Conservation (phyloP, 1,139 yeast species). For the Debaryomyces udenii region DNA sequence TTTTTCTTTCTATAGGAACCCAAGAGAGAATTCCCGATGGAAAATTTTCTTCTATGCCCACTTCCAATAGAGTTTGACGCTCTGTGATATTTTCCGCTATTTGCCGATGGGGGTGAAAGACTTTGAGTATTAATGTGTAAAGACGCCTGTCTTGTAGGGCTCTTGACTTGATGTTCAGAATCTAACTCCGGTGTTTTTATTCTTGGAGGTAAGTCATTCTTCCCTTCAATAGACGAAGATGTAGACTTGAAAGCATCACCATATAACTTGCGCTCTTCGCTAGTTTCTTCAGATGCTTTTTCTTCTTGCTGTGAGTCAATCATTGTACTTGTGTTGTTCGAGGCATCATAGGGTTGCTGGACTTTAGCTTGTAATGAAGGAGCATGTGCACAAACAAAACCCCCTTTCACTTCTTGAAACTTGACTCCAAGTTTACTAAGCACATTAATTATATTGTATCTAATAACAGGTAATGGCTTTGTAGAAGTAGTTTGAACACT, state of each 20-base stretch:
- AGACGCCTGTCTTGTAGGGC: slow-evolving; percentile 46
- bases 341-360: slow-evolving; percentile 7
- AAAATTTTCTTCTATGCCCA: slow-evolving; percentile 63
- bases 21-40: slow-evolving; percentile 58
- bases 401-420: slow-evolving; percentile 91
- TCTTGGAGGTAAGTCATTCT: slow-evolving; percentile 19
- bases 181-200: slow-evolving; percentile 32
- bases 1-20: slow-evolving; percentile 50
- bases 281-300: slow-evolving; percentile 30
- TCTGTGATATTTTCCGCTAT: slow-evolving; percentile 23
- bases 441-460: slow-evolving; percentile 81
- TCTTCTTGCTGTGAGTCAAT: slow-evolving; percentile 24
- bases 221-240: slow-evolving; percentile 32
- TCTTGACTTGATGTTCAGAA: slow-evolving; percentile 21
- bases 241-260: slow-evolving; percentile 49
- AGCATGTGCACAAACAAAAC: slow-evolving; percentile 81
- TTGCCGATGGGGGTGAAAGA: slow-evolving; percentile 25
- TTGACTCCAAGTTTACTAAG: slow-evolving; percentile 77
- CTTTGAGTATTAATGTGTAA: slow-evolving; percentile 35
- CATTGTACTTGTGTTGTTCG: slow-evolving; percentile 15
- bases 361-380: slow-evolving; percentile 42
- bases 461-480: slow-evolving; percentile 84
- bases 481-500: slow-evolving; percentile 96
- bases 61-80: slow-evolving; percentile 27
- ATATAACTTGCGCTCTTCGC: slow-evolving; percentile 42